Evolutionary conservation across 176 grass and related monocot species (phyloP).

Genomic region (Aegilops longissima): DNA sequence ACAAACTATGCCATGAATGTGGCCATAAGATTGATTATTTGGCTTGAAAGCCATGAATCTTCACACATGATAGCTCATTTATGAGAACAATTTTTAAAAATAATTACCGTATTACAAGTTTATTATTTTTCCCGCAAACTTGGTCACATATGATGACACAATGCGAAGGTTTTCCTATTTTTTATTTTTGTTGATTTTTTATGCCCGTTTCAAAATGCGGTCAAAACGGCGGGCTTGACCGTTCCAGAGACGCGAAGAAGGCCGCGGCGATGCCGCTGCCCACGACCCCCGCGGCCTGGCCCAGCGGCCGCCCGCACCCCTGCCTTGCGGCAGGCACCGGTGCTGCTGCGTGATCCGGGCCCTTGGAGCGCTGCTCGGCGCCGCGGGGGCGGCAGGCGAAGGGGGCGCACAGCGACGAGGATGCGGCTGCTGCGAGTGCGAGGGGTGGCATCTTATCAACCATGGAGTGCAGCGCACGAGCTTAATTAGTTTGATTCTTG

Average conservation of each 20-base stretch:
- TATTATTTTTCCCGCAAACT: too few species aligned
- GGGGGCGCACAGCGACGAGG: slow-evolving; percentile 34
- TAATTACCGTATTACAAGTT: too few species aligned
- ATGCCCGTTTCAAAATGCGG: too few species aligned
- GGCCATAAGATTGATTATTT: too few species aligned
- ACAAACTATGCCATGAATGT: too few species aligned
- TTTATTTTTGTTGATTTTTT: too few species aligned
- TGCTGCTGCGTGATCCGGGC: background rate
- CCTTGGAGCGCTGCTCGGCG: background rate
- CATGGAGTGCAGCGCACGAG: background rate
- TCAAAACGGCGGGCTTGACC: background rate
- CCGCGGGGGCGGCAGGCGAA: slow-evolving; percentile 21
- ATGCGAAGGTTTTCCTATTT: too few species aligned
- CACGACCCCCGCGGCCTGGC: slow-evolving; percentile 15
- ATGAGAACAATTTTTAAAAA: too few species aligned
- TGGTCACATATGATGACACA: too few species aligned
- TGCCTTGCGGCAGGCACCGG: background rate
- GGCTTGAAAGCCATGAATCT: too few species aligned
- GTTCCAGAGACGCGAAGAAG: slow-evolving; percentile 29
- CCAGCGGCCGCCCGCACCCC: slow-evolving; percentile 36
- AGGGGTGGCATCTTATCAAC: background rate
- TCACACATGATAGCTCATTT: too few species aligned
- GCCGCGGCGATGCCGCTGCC: slow-evolving; percentile 32
- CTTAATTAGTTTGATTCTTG: background rate
- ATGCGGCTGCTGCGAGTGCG: background rate